Evolutionary conservation across 345 rosid species (phyloP), one percentile per base, ranked within the genome.

Genomic region (Viola odorata): DNA sequence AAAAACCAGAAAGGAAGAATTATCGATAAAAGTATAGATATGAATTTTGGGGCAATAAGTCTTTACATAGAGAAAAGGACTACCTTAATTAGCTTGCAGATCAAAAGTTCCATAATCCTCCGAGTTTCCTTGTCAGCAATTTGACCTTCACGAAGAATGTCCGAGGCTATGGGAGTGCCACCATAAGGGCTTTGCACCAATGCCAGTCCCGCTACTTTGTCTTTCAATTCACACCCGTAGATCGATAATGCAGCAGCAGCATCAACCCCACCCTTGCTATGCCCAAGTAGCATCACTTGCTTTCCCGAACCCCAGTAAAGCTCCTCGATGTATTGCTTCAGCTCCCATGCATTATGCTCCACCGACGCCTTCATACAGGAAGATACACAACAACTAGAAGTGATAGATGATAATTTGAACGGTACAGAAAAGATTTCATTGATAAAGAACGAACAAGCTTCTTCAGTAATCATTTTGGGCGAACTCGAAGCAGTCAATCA

Each of bases 201-300:
- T 42, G 83, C 94, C 55, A 86, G 74, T 68, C 94, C 89, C 9
- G 84, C 89, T 68, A 84, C 90, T 69, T 82, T 86, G 69, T 72
- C 67, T 77, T 79, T 66, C 73, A 86, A 73, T 66, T 77, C 81
- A 8, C 68, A 55, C 79, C 80, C 71, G 73, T 77, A 84, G 37
- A 82, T 67, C 44, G 88, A 81, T 57, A 86, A 76, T 15, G 89
- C 85, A n/a, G 88, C 89, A n/a, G 88, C 86, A 71, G 81, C 85
- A 80, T 86, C 89, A 65, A 84, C 81, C 68, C 87, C 88, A 1
- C 89, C 89, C 66, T 86, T 84, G 79, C 94, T 86, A 73, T 86
- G 94, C 41, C 89, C 89, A 37, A 84, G 87, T 58, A 86, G 69
- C 88, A 84, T 80, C 64, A 84, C 82, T 45, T 67, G 77, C 78